These are phyloP conservation scores for Macrophomina tecta DNA, from an alignment of 2,329 filamentous ascomycete species.

Conservation along the genomic window DNA sequence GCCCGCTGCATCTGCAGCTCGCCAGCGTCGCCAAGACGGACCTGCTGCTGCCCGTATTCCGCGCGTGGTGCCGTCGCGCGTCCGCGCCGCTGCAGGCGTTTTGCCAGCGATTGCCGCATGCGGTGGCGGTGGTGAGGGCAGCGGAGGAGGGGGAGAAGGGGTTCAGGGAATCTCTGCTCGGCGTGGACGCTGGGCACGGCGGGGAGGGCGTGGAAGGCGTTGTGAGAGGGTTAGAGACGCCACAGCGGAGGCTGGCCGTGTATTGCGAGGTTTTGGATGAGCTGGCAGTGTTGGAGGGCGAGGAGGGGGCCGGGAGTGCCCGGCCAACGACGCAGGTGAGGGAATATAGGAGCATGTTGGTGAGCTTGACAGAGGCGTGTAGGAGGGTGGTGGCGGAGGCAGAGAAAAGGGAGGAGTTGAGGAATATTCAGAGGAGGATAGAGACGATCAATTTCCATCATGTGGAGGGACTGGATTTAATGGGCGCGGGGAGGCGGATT, in stretches of 20 bases:
- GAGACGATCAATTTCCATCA: background rate
- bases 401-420: background rate
- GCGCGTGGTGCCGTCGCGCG: constrained; percentile 34
- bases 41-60: constrained; percentile 35
- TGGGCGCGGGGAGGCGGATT: constrained; percentile 33
- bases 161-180: constrained; percentile 36
- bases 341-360: no score
- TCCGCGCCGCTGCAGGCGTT: constrained; percentile 36
- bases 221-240: background rate
- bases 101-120: constrained; percentile 36
- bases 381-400: background rate
- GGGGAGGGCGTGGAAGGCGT: background rate
- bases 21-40: constrained; percentile 27
- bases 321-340: no score
- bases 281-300: background rate
- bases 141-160: constrained; percentile 34
- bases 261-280: background rate
- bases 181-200: background rate
- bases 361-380: no score
- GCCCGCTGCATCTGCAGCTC: background rate
- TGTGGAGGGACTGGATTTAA: constrained; percentile 32
- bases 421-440: background rate
- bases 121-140: constrained; percentile 33
- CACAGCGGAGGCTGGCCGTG: background rate
- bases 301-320: background rate